These are phyloP conservation scores for Globisporangium sylvaticum DNA, from an alignment of 352 stramenopile species.

Conservation along the genomic window DNA sequence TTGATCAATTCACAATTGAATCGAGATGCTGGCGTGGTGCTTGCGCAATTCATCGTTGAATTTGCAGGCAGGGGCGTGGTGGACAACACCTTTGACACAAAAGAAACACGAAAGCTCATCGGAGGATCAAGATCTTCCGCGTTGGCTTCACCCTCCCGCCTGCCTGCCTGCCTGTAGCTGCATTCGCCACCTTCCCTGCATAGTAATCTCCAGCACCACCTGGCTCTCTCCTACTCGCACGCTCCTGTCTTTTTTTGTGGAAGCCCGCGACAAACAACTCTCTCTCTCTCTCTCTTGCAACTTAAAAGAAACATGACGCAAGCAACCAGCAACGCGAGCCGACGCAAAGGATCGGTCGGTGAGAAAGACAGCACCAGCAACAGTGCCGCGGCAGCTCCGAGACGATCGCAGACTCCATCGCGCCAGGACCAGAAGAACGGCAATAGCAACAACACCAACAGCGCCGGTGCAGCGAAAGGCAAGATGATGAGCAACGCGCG, in stretches of 20 bases:
- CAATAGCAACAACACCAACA: slow-evolving; percentile 5
- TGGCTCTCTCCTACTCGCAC: not conserved
- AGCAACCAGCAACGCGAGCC: slow-evolving; percentile 3
- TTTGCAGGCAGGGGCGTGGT: not conserved
- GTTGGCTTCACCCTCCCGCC: not conserved
- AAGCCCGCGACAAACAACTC: not conserved
- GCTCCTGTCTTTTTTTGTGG: slow-evolving; percentile 1
- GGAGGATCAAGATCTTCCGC: slow-evolving; percentile 5
- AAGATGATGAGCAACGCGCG: slow-evolving; percentile 4
- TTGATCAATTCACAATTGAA: not conserved
- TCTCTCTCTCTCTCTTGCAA: not conserved
- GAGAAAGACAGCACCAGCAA: slow-evolving; percentile 7
- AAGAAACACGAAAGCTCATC: not conserved
- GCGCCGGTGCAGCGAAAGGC: not conserved
- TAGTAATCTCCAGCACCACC: too few relatives aligned
- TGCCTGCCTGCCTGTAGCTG: slow-evolving; percentile 5
- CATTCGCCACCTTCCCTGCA: not conserved
- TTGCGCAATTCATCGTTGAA: not conserved
- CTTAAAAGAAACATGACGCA: slow-evolving; percentile 5
- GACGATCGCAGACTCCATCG: slow-evolving; percentile 14
- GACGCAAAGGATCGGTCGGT: slow-evolving; percentile 14
- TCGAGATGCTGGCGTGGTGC: not conserved
- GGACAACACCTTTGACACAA: not conserved
- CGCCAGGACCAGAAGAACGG: slow-evolving; percentile 12
- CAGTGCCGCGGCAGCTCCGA: not conserved